Conservation (phyloP, 192 early-diverging fungal species). For the Kickxella alabastrina region DNA sequence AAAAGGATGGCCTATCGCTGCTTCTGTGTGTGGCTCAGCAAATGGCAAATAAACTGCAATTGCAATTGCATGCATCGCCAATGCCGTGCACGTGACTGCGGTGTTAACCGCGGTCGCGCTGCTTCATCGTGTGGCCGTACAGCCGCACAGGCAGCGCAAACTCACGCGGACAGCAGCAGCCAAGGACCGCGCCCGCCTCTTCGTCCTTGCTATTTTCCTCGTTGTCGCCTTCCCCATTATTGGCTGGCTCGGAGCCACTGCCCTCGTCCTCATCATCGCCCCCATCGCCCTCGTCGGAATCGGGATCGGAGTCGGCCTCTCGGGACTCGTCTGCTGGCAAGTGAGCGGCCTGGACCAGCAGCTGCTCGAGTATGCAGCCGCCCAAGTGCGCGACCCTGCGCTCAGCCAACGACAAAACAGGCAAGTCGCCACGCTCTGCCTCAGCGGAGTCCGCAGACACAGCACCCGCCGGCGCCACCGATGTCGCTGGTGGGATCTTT, state of each 20-base stretch:
- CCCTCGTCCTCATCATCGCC: neutral
- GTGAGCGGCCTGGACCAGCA: slow-evolving; percentile 28
- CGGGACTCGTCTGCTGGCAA: slow-evolving; percentile 8
- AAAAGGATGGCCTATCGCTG: too few species aligned
- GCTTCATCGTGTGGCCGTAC: slow-evolving; percentile 21
- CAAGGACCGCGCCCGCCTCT: slow-evolving; percentile 4
- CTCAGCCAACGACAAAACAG: slow-evolving; percentile 12
- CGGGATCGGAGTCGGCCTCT: neutral
- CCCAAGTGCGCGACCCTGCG: slow-evolving; percentile 12
- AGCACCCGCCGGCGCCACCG: neutral
- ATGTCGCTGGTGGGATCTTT: neutral
- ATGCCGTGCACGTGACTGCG: too few species aligned
- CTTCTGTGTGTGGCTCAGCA: too few species aligned
- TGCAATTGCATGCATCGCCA: too few species aligned
- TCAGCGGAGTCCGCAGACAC: neutral
- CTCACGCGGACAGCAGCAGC: slow-evolving; percentile 31
- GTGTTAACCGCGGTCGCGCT: too few species aligned
- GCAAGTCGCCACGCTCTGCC: neutral
- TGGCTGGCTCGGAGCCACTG: neutral
- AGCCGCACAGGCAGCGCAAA: slow-evolving; percentile 33
- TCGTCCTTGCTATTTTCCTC: neutral
- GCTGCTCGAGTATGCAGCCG: slow-evolving; percentile 40
- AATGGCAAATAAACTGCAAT: too few species aligned
- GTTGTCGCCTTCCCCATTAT: too few species aligned
- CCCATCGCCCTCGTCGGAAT: neutral